Percentiles rank a stretch among this genome's conserved stretches.
Evolutionary conservation across 2,329 filamentous ascomycete species (phyloP).

Genomic region (Botrytis sinoallii): DNA sequence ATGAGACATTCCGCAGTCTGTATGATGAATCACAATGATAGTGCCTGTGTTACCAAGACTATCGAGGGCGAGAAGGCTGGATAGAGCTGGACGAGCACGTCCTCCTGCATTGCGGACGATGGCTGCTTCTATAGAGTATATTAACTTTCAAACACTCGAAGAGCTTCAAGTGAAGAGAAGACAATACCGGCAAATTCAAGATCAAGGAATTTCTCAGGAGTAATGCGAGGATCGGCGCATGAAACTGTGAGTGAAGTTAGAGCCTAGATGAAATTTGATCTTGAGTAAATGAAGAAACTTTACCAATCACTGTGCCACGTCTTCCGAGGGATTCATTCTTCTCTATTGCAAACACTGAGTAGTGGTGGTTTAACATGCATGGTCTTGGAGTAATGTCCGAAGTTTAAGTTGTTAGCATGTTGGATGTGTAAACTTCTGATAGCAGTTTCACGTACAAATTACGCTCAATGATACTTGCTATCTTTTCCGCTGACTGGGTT

Average conservation of each 20-base stretch:
- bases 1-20: conserved; percentile 24
- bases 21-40: conserved; percentile 25
- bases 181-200: conserved; percentile 20
- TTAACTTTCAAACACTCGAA: not conserved
- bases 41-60: conserved; percentile 14
- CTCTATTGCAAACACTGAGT: not conserved
- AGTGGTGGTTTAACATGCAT: not conserved
- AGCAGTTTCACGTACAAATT: not conserved
- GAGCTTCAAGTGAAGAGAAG: not conserved
- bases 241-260: not conserved
- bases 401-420: not conserved
- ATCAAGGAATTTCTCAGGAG: conserved; percentile 21
- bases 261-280: too few species aligned
- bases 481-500: not conserved
- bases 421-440: not conserved
- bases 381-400: not conserved
- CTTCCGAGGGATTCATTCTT: conserved; percentile 1
- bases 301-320: conserved; percentile 19
- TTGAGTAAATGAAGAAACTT: too few species aligned
- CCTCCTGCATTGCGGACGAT: conserved; percentile 26
- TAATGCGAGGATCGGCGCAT: conserved; percentile 22
- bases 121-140: conserved; percentile 13
- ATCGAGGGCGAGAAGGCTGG: conserved; percentile 18
- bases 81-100: conserved; percentile 13
- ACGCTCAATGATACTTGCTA: not conserved